Evolutionary conservation across 176 grass and related monocot genomes (phyloP).

Genomic region (Cenchrus americanus): DNA sequence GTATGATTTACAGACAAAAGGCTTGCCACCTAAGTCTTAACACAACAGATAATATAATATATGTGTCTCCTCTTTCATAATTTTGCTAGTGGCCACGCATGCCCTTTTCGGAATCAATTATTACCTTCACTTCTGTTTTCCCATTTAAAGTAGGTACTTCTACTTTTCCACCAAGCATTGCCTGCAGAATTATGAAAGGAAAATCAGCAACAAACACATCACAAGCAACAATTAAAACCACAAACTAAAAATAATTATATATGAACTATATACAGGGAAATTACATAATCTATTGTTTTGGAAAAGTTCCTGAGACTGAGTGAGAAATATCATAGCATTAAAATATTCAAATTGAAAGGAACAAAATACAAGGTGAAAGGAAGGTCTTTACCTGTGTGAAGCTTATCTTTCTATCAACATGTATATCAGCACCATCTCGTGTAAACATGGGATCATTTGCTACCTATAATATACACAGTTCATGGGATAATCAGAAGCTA

Average conservation of each 20-base stretch:
- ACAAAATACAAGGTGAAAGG: constrained; percentile 8
- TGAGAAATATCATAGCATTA: not conserved
- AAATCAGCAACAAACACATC: constrained; percentile 24
- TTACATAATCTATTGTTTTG: not conserved
- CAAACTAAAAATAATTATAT: constrained; percentile 12
- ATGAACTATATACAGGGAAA: constrained; percentile 11
- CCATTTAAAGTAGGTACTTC: constrained; percentile 85
- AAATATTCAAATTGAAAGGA: constrained; percentile 22
- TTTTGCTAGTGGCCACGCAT: constrained; percentile 14
- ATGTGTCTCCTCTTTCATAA: not conserved
- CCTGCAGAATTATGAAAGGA: constrained; percentile 46
- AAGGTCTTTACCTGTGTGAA: constrained; percentile 80
- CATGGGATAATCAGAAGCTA: constrained; percentile 35
- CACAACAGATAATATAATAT: constrained; percentile 9
- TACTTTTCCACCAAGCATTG: constrained; percentile 89
- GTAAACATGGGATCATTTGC: constrained; percentile 74
- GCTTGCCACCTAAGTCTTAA: not conserved
- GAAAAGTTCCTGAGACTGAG: constrained; percentile 14
- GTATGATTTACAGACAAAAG: constrained; percentile 19
- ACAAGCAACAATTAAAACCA: constrained; percentile 36
- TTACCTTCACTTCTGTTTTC: constrained; percentile 82
- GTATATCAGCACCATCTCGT: constrained; percentile 87
- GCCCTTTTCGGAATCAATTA: not conserved
- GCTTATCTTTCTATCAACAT: constrained; percentile 79
- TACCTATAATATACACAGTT: constrained; percentile 62